These are phyloP conservation scores for Alternaria metachromatica DNA, from an alignment of 2,329 filamentous ascomycete genomes.

Conservation along the genomic window DNA sequence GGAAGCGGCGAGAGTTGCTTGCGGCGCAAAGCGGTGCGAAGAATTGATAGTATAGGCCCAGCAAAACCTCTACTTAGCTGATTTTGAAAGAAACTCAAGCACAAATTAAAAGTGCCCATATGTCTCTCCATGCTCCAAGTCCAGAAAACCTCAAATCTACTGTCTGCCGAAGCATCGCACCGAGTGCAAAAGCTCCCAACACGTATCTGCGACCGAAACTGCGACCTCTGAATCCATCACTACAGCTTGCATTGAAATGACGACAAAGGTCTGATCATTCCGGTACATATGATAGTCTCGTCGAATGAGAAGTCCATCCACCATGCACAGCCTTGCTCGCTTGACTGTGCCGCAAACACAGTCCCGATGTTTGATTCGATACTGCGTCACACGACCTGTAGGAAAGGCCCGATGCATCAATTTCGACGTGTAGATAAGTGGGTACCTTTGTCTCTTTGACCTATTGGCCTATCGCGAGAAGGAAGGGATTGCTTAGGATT, in stretches of 20 bases:
- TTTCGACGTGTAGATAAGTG: neutral
- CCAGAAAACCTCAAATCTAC: too few relatives aligned
- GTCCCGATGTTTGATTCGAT: neutral
- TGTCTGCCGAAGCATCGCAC: neutral
- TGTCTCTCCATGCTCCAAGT: too few relatives aligned
- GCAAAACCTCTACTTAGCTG: neutral
- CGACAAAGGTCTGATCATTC: neutral
- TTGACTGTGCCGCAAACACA: neutral
- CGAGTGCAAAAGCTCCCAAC: neutral
- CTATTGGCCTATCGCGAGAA: neutral
- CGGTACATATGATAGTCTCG: neutral
- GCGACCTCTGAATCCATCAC: neutral
- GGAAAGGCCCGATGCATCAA: neutral
- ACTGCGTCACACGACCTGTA: neutral
- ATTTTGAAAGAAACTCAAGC: too few relatives aligned
- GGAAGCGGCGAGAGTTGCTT: neutral
- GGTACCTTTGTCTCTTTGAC: neutral
- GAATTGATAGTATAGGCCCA: neutral
- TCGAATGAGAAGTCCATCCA: neutral
- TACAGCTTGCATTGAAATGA: neutral
- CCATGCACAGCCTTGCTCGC: neutral
- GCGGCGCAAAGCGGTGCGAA: neutral
- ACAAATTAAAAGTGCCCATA: too few relatives aligned
- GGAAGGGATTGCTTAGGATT: too few relatives aligned
- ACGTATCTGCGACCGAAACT: neutral